phyloP scores from a whole-genome alignment of 164 flowering plant genomes.

The Magnolia officinalis region DNA sequence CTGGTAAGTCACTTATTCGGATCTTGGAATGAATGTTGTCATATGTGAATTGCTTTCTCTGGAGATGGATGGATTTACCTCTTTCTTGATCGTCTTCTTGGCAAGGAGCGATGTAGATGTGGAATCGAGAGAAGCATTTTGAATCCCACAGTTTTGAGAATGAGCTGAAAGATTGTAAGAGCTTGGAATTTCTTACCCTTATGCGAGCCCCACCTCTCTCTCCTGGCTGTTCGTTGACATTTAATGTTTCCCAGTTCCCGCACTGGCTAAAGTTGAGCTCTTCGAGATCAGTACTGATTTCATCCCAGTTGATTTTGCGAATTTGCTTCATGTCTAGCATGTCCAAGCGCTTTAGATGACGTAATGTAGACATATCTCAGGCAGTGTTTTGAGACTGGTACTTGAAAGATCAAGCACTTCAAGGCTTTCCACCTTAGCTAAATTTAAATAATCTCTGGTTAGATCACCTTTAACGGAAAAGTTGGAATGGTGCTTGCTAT shows the following conservation, averaged over 20 bases:
- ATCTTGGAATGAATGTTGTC: neutral
- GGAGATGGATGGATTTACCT: neutral
- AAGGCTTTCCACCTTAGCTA: neutral
- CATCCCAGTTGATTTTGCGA: neutral
- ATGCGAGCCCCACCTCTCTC: neutral
- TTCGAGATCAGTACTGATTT: neutral
- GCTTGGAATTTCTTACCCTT: neutral
- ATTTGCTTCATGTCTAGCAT: neutral
- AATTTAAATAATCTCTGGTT: too few species aligned
- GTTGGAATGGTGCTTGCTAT: too few species aligned
- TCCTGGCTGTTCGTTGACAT: neutral
- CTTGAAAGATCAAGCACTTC: neutral
- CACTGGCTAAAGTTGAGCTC: neutral
- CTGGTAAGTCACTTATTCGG: neutral
- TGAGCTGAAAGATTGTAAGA: neutral
- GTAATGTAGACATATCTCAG: neutral
- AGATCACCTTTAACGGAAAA: neutral
- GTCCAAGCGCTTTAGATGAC: neutral
- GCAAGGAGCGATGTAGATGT: neutral
- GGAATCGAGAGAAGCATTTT: neutral
- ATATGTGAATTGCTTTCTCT: neutral
- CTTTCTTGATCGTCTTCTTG: too few species aligned
- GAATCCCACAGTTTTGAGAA: neutral
- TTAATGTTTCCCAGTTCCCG: neutral
- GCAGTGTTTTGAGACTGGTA: neutral